phyloP scores from a whole-genome alignment of 148 eudicot species.

The Rhododendron williamsianum region DNA sequence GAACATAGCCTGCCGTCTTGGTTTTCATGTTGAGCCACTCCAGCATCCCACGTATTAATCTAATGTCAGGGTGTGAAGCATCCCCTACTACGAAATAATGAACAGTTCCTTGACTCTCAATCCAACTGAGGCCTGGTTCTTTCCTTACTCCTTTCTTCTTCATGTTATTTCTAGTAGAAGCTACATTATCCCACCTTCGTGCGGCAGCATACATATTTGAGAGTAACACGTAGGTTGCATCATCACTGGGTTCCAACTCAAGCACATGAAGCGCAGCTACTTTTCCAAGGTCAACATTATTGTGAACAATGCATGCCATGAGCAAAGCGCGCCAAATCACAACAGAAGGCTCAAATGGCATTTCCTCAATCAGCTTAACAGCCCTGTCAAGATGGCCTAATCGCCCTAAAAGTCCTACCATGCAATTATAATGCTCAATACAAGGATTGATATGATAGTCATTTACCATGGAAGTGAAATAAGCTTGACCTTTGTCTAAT shows the following conservation, averaged over 20 bases:
- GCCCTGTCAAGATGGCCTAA: slow-evolving; percentile 71
- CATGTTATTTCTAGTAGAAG: slow-evolving; percentile 75
- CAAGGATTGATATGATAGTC: slow-evolving; percentile 66
- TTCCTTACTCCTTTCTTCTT: slow-evolving; percentile 72
- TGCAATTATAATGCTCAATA: slow-evolving; percentile 85
- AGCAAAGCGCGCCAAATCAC: slow-evolving; percentile 94
- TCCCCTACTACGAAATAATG: slow-evolving; percentile 78
- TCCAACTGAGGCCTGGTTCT: slow-evolving; percentile 94
- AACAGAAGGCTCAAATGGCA: slow-evolving; percentile 72
- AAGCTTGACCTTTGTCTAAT: slow-evolving; percentile 54
- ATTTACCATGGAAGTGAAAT: slow-evolving; percentile 50
- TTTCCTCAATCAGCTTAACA: slow-evolving; percentile 57
- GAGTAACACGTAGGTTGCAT: slow-evolving; percentile 60
- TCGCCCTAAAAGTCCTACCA: slow-evolving; percentile 80
- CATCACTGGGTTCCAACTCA: slow-evolving; percentile 73
- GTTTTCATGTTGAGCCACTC: slow-evolving; percentile 68
- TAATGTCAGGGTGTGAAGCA: slow-evolving; percentile 63
- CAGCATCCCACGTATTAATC: slow-evolving; percentile 62
- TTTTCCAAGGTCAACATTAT: slow-evolving; percentile 63
- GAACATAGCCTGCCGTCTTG: slow-evolving; percentile 49
- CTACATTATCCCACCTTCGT: slow-evolving; percentile 77
- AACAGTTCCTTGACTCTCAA: slow-evolving; percentile 55
- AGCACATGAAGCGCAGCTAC: slow-evolving; percentile 58
- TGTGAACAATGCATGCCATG: slow-evolving; percentile 73
- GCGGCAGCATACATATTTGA: slow-evolving; percentile 75